Base-by-base conservation (phyloP, 129 eudicot species). In the Gnaphalium uliginosum region DNA sequence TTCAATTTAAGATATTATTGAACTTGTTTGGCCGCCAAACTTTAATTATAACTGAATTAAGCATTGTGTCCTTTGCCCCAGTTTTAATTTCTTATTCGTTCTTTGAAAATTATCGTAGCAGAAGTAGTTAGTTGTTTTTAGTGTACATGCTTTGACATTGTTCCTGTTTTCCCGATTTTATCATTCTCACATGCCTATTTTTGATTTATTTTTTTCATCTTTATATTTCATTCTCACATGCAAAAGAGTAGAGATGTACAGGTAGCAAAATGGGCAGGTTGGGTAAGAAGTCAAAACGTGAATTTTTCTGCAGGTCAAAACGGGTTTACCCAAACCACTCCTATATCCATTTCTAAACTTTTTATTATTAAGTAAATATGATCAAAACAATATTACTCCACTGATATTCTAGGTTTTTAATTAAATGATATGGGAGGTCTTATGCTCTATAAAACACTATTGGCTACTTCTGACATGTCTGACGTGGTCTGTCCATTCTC, bases 1-100 rank as follows among this genome's bases (percentile, higher is more conserved):
- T 33, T 30, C 67, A 33, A 33, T 27, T 21, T 19, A 39, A 22
- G 18, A 21, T 27, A 6, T 32, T 57, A 22, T 11, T 22, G 66
- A 10, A 72, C 35, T 57, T 72, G 66, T 57, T 57, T 57, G 24
- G 10, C 76, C 35, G 30, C 35, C 14, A 72, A 19, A 58, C 66
- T 60, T 13, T 15, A 23, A 35, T 57, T 19, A 14, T 13, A 33
- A 57, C 24, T 58, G 21, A 35, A 57, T 72, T 72, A 72, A 33
- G 15, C 7, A 35, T 23, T 33, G 22, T 33, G 64, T 29, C 18
- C 30, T 5, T 15, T 63, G 46, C 51, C 32, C 21, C 66, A 15
- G 67, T 57, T 25, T 72, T 71, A 56, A 51, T 33, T 73, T 19
- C 23, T 35, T 19, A 35, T 33, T 35, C 11, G 4, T 17, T 9